Evolutionary conservation across 805 yeast species (phyloP), one percentile per base, ranked within the genome.

Genomic region (Saturnispora hagleri): DNA sequence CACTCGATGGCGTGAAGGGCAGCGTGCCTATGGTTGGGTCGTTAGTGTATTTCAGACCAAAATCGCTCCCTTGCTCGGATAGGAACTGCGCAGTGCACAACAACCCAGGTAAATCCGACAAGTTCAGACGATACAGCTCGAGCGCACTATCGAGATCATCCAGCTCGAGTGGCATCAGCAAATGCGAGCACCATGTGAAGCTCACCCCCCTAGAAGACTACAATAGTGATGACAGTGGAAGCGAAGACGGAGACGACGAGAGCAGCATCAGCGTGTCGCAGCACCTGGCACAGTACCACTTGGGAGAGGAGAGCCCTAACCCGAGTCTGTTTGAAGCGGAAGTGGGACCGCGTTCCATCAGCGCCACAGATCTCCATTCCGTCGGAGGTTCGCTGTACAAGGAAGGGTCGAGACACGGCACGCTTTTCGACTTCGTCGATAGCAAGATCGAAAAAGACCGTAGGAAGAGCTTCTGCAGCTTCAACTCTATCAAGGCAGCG

Each of bases 1-100:
- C 5, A 26, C 24, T 24, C 28, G 31, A 41, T 5, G 28, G 31
- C 10, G 9, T 24, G 10, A 41, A 18, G 13, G 68, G 67, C 3
- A 50, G 66, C 0, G 48, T 59, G 10, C 68, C 68, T 20, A 43
- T 64, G 58, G 55, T 63, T 33, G 67, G 67, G 3, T 64, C 68
- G 8, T 43, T 64, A 22, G 60, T 64, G 1, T 64, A 59, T 47
- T 62, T 54, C 45, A 59, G 53, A 49, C 50, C 51, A 22, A 57
- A 58, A 53, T 24, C 44, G 8, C 44, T 27, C 5, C 44, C 27
- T 13, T 41, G 44, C n/a, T 24, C 44, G 24, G 49, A 48, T 17
- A 17, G 20, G 10, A 7, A 27, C 34, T 53, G 18, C 46, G 56
- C 5, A 43, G 43, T 33, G 26, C 41, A 24, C 51, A 18, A 48